phyloP scores from a whole-genome alignment of 768 basidiomycete species.

The Mycena capillaripes region DNA sequence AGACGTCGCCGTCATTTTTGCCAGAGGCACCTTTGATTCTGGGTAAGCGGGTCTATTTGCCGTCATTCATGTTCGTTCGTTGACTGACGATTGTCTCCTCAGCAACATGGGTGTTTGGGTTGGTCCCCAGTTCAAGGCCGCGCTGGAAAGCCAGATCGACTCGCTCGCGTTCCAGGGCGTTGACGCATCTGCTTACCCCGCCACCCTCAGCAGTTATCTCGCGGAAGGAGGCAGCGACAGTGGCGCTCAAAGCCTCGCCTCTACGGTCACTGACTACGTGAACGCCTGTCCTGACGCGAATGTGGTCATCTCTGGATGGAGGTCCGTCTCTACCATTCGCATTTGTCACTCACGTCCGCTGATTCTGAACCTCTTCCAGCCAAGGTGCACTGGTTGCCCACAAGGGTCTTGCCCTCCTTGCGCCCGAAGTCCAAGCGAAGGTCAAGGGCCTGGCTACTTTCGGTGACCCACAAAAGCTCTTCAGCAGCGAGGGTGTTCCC shows the following conservation, averaged over 20 bases:
- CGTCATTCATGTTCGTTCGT: no score
- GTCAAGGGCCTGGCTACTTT: constrained; percentile 28
- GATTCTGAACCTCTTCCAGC: background rate
- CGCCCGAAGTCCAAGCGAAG: constrained; percentile 5
- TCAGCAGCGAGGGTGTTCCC: constrained; percentile 21
- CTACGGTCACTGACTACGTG: constrained; percentile 27
- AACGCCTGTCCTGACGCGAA: constrained; percentile 29
- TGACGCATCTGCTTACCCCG: constrained; percentile 32
- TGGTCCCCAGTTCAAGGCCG: constrained; percentile 34
- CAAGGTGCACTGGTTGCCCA: constrained; percentile 38
- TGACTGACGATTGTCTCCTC: background rate
- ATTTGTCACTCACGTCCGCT: no score
- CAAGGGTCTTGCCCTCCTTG: constrained; percentile 27
- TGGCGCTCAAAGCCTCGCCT: constrained; percentile 31
- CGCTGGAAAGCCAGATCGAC: constrained; percentile 16
- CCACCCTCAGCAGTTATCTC: constrained; percentile 32
- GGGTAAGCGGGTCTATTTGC: constrained; percentile 16
- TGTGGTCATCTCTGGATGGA: constrained; percentile 34
- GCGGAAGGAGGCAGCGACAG: constrained; percentile 24
- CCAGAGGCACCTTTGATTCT: constrained; percentile 38
- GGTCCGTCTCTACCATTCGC: background rate
- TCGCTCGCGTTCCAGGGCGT: constrained; percentile 38
- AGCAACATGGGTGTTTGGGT: constrained; percentile 40
- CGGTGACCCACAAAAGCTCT: constrained; percentile 34
- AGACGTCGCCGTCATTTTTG: constrained; percentile 35